Conservation (phyloP, 129 eudicot genomes). For the Sambucus nigra region DNA sequence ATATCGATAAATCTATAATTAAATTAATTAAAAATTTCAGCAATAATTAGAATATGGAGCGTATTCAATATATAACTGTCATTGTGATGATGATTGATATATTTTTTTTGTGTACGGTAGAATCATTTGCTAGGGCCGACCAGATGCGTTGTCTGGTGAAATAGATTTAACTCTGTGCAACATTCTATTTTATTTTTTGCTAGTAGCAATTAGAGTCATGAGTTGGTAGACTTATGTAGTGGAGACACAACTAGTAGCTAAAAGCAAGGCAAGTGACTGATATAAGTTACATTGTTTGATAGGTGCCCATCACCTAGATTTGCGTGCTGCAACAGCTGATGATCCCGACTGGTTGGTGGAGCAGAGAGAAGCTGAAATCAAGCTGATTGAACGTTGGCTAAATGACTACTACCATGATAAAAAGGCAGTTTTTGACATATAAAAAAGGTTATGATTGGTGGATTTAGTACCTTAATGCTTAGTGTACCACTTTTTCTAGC, state of each 20-base stretch:
- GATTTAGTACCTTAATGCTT: too few relatives aligned
- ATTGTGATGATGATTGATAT: too few relatives aligned
- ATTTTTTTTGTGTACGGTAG: too few relatives aligned
- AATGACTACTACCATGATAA: slow-evolving; percentile 27
- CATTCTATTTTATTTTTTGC: not conserved
- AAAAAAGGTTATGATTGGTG: not conserved
- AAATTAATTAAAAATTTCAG: too few relatives aligned
- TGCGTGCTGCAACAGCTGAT: slow-evolving; percentile 55
- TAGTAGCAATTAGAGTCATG: too few relatives aligned
- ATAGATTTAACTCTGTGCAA: not conserved
- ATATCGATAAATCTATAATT: too few relatives aligned
- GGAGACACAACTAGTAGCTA: not conserved
- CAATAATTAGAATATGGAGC: too few relatives aligned
- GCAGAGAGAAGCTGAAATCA: slow-evolving; percentile 58
- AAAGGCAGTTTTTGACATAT: slow-evolving; percentile 25
- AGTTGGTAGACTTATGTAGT: too few relatives aligned
- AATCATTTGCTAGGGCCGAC: too few relatives aligned
- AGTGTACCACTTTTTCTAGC: too few relatives aligned
- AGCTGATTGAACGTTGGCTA: slow-evolving; percentile 61
- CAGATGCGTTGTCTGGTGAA: slow-evolving; percentile 1
- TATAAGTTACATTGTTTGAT: slow-evolving; percentile 1
- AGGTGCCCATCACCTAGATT: slow-evolving; percentile 98
- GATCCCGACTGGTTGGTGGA: slow-evolving; percentile 93
- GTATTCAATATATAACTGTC: too few relatives aligned
- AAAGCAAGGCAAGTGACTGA: not conserved